These are phyloP conservation scores for Vanrija sp. DNA, from an alignment of 1,284 basidiomycete genomes.

Conservation along the genomic window DNA sequence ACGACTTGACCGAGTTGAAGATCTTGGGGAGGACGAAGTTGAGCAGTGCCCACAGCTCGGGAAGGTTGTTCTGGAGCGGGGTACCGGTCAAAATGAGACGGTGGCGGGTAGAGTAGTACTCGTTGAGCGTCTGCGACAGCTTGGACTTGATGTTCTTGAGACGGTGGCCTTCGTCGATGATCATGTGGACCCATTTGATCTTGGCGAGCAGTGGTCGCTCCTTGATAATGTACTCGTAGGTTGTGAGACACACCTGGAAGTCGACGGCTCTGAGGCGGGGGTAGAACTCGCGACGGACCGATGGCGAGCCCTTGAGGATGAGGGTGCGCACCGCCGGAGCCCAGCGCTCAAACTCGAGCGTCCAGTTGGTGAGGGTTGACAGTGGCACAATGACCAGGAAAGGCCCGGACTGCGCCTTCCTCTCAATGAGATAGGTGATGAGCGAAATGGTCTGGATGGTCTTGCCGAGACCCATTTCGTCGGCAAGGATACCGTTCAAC, in stretches of 20 bases:
- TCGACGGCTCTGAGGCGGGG: conserved; percentile 51
- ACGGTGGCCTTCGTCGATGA: conserved; percentile 98
- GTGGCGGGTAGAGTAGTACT: conserved; percentile 88
- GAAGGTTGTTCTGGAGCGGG: conserved; percentile 96
- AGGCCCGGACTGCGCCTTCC: conserved; percentile 85
- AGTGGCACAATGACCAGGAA: conserved; percentile 97
- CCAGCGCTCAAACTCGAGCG: conserved; percentile 95
- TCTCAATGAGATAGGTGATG: conserved; percentile 91
- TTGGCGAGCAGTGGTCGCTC: conserved; percentile 85
- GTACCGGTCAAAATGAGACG: conserved; percentile 97
- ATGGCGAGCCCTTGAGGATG: conserved; percentile 90
- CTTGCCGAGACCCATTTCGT: conserved; percentile 97
- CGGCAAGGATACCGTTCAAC: conserved; percentile 86
- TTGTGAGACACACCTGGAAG: conserved; percentile 95
- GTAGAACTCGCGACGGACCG: conserved; percentile 46
- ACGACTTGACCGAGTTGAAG: conserved; percentile 99
- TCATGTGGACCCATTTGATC: conserved; percentile 98
- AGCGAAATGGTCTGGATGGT: conserved; percentile 96
- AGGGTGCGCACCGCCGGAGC: conserved; percentile 81
- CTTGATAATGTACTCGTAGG: conserved; percentile 99
- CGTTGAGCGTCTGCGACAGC: conserved; percentile 85
- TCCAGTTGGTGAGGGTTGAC: conserved; percentile 98
- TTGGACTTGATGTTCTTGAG: conserved; percentile 99
- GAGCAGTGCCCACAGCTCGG: conserved; percentile 95
- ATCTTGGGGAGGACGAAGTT: conserved; percentile 98